Percentiles rank a stretch among this genome's conserved stretches.
phyloP scores from a whole-genome alignment of 1,284 basidiomycete genomes.

The Apiotrichum porosum region DNA sequence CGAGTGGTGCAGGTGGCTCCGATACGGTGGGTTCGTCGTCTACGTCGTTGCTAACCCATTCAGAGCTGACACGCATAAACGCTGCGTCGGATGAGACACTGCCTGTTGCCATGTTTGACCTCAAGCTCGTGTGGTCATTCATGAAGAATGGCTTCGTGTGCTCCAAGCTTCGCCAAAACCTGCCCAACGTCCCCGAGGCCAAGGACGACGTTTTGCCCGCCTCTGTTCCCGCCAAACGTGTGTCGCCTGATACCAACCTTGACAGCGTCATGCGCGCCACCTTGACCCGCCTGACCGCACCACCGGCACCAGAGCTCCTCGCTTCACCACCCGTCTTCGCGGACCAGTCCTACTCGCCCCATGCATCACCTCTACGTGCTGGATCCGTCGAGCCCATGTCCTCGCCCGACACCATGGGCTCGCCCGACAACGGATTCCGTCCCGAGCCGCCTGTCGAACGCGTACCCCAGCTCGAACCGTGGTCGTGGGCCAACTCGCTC shows the following conservation, averaged over 20 bases:
- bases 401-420: constrained; percentile 11
- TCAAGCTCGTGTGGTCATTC: constrained; percentile 44
- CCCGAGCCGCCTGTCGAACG: constrained; percentile 1
- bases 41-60: not conserved
- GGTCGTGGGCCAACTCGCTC: constrained; percentile 17
- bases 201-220: constrained; percentile 2
- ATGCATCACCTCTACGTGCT: not conserved
- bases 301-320: not conserved
- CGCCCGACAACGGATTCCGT: not conserved
- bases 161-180: constrained; percentile 27
- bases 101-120: constrained; percentile 27
- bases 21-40: constrained; percentile 31
- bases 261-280: constrained; percentile 10
- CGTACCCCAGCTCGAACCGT: constrained; percentile 8
- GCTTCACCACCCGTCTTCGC: constrained; percentile 1
- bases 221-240: not conserved
- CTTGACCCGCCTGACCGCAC: not conserved
- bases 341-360: not conserved
- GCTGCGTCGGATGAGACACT: constrained; percentile 6
- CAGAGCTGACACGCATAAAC: constrained; percentile 9
- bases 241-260: not conserved
- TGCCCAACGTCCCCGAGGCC: constrained; percentile 21
- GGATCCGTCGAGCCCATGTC: constrained; percentile 1
- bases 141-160: constrained; percentile 35
- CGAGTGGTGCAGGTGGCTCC: constrained; percentile 45